These are phyloP conservation scores for Pseudoneurospora amorphoporcata DNA, from an alignment of 495 filamentous ascomycete species.

Conservation along the genomic window DNA sequence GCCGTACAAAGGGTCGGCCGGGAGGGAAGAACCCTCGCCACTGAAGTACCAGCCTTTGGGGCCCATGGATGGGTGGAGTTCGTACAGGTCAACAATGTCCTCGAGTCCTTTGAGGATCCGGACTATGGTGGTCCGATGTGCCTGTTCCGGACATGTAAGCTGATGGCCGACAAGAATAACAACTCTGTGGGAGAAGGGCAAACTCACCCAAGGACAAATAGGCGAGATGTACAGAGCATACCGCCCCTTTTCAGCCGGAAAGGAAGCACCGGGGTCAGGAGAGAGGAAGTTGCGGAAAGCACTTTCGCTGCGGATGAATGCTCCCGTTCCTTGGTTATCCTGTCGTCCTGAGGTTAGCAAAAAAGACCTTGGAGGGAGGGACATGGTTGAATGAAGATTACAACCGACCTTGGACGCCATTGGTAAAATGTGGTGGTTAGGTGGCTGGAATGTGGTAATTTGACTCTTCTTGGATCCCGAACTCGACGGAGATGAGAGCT, in stretches of 20 bases:
- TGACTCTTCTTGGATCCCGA: neutral
- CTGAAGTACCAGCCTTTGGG: conserved; percentile 60
- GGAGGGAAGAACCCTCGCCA: conserved; percentile 38
- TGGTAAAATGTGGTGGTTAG: neutral
- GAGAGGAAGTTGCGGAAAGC: conserved; percentile 42
- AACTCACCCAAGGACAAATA: conserved; percentile 53
- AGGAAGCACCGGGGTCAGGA: conserved; percentile 36
- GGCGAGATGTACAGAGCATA: conserved; percentile 60
- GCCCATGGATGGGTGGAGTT: conserved; percentile 41
- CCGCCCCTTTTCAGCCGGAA: conserved; percentile 54
- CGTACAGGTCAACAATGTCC: conserved; percentile 47
- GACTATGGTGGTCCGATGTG: conserved; percentile 56
- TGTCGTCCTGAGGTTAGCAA: neutral
- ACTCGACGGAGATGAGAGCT: neutral
- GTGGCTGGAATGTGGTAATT: neutral
- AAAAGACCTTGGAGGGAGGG: neutral
- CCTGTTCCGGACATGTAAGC: conserved; percentile 16
- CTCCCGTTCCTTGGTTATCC: neutral
- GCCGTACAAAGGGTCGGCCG: conserved; percentile 51
- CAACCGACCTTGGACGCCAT: neutral
- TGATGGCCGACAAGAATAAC: neutral
- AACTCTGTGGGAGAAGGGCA: neutral
- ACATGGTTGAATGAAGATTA: neutral
- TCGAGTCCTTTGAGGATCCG: conserved; percentile 56
- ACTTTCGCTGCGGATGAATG: conserved; percentile 38